Conservation (phyloP, 805 yeast genomes). For the Cyberlindnera lachancei region DNA sequence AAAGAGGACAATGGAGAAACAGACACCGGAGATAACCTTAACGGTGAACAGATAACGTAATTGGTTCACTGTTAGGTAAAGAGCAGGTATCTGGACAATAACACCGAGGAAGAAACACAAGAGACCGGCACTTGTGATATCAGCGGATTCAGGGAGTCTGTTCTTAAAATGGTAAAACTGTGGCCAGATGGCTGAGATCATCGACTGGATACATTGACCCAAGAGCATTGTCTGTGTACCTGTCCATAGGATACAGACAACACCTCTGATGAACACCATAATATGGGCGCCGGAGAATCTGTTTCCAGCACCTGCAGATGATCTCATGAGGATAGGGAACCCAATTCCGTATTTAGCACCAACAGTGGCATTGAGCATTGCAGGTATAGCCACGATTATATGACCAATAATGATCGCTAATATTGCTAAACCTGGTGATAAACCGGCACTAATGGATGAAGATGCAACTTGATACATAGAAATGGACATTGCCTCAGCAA, state of each 20-base stretch:
- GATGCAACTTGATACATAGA: constrained; percentile 79
- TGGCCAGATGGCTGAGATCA: constrained; percentile 55
- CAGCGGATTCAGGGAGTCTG: constrained; percentile 13
- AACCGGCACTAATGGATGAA: constrained; percentile 56
- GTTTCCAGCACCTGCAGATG: constrained; percentile 29
- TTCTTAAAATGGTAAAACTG: constrained; percentile 36
- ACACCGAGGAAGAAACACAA: constrained; percentile 28
- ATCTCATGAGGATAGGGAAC: constrained; percentile 27
- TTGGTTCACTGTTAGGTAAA: constrained; percentile 27
- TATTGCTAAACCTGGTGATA: constrained; percentile 47
- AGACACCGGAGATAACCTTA: constrained; percentile 25
- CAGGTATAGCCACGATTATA: constrained; percentile 20
- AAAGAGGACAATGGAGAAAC: constrained; percentile 26
- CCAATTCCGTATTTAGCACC: constrained; percentile 31
- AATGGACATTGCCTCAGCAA: constrained; percentile 71
- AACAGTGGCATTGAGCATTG: constrained; percentile 16
- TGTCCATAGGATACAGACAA: constrained; percentile 47
- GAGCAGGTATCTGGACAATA: constrained; percentile 26
- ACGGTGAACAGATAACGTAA: constrained; percentile 28
- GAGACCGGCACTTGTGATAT: constrained; percentile 24
- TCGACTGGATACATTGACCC: constrained; percentile 63
- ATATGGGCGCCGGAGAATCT: constrained; percentile 27
- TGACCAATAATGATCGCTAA: constrained; percentile 22
- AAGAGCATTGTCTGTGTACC: constrained; percentile 70
- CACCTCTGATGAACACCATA: constrained; percentile 24